Base-by-base conservation (phyloP, 2,329 filamentous ascomycete genomes). In the Exophiala oligosperma region DNA sequence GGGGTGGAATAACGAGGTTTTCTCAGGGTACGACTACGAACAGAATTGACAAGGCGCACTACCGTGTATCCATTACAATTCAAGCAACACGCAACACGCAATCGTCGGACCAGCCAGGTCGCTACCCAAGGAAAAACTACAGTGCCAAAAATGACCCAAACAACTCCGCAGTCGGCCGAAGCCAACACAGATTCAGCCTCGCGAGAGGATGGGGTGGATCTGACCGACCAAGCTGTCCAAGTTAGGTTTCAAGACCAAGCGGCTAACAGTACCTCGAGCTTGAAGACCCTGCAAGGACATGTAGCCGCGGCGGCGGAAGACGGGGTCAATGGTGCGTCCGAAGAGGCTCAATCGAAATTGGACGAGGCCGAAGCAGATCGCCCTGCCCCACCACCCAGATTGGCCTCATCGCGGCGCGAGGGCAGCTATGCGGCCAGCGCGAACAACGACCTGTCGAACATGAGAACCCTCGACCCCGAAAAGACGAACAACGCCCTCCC, bases 401-500 rank as follows among this genome's bases (percentile, higher is more conserved):
- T 47, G 44, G 2, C 4, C 24, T 26, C 44, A 17, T 24, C 21
- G 26, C 21, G 14, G 5, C 24, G 44, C 44, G 21, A 29, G 14
- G 17, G 1, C 44, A 47, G 44, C 23, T 28, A 47, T 44, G 44
- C 44, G 26, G 17, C 44, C 23, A 47, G 44, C 44, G 26, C 26
- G 23, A 28, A 28, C 44, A 24, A 2, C 44, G n/a, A 2, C 6
- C 14, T 47, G 44, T 47, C 44, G 21, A 47, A 47, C 7, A 24
- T 24, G 26, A 47, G 44, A 14, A 23, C 44, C 11, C 44, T 47
- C 12, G 44, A 47, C n/a, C 44, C 44, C 6, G 44, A 47, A 28
- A 47, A 47, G 44, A n/a, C 44, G 29, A 28, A 24, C 23, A 29
- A 4, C 24, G 44, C 17, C 14, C 57, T 60, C 17, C 57, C 57